phyloP scores from a whole-genome alignment of 768 basidiomycete species.

The Pleurotus tuber-regium region DNA sequence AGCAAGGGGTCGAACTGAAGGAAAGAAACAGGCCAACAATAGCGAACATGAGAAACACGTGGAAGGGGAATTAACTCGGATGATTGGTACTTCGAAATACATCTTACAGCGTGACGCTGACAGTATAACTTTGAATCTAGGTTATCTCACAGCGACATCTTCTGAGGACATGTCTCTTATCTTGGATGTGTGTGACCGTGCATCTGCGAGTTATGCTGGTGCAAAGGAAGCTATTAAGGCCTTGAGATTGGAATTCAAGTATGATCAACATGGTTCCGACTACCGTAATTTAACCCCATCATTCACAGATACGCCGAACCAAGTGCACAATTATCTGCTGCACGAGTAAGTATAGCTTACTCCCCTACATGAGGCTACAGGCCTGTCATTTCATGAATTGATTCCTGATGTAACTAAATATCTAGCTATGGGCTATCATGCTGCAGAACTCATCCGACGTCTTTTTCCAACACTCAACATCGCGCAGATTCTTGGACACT shows the following conservation, averaged over 20 bases:
- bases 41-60: too few relatives aligned
- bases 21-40: constrained; percentile 27
- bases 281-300: neutral
- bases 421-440: constrained; percentile 94
- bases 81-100: constrained; percentile 67
- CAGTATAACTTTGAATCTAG: constrained; percentile 40
- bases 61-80: constrained; percentile 51
- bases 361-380: too few relatives aligned
- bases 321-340: constrained; percentile 71
- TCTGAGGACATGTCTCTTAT: constrained; percentile 84
- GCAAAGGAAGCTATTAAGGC: constrained; percentile 86
- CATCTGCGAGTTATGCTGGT: constrained; percentile 64
- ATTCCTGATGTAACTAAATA: too few relatives aligned
- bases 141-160: constrained; percentile 71
- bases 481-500: constrained; percentile 77
- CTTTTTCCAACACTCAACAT: constrained; percentile 67
- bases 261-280: constrained; percentile 12
- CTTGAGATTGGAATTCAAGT: constrained; percentile 85
- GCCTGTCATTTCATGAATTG: neutral
- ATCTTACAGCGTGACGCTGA: too few relatives aligned
- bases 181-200: constrained; percentile 83
- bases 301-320: constrained; percentile 71
- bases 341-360: constrained; percentile 58
- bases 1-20: too few relatives aligned
- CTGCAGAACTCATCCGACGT: constrained; percentile 73